Conservation (phyloP, 805 yeast genomes). For the Cyberlindnera petersonii region DNA sequence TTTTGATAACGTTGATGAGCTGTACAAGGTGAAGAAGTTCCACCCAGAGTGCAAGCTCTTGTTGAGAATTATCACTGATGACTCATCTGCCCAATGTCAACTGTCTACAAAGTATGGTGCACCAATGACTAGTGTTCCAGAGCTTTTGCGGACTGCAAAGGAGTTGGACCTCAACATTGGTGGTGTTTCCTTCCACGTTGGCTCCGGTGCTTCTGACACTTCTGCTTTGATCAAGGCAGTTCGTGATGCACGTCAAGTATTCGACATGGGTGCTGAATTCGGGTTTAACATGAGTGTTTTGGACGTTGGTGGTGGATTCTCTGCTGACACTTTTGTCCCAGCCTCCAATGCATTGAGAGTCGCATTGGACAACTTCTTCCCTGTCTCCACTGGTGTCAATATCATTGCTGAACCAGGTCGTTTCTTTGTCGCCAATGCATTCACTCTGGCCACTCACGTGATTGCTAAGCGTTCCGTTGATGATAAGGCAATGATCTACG, state of each 20-base stretch:
- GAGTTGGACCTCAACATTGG: conserved; percentile 57
- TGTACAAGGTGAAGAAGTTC: conserved; percentile 61
- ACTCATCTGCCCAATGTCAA: conserved; percentile 79
- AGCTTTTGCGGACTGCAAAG: conserved; percentile 58
- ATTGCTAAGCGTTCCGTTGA: conserved; percentile 69
- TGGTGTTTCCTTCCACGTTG: conserved; percentile 95
- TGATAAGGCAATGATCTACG: conserved; percentile 66
- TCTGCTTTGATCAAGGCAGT: conserved; percentile 66
- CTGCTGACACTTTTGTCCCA: conserved; percentile 53
- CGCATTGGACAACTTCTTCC: conserved; percentile 59
- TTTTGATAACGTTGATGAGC: conserved; percentile 84
- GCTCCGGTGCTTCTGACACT: conserved; percentile 84
- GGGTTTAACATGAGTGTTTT: conserved; percentile 52
- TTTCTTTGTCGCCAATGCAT: conserved; percentile 78
- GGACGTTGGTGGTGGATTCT: conserved; percentile 95
- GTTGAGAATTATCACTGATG: conserved; percentile 86
- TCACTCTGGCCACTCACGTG: conserved; percentile 78
- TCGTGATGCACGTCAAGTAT: conserved; percentile 62
- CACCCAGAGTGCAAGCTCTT: conserved; percentile 71
- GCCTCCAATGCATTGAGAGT: conserved; percentile 54
- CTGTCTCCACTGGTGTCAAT: conserved; percentile 36
- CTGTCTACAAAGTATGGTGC: conserved; percentile 90
- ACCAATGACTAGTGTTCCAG: conserved; percentile 46
- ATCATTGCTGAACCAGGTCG: conserved; percentile 95
- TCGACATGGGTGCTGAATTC: conserved; percentile 48